Base-by-base conservation (phyloP, 2,329 filamentous ascomycete genomes). In the Aspergillus sp. region DNA sequence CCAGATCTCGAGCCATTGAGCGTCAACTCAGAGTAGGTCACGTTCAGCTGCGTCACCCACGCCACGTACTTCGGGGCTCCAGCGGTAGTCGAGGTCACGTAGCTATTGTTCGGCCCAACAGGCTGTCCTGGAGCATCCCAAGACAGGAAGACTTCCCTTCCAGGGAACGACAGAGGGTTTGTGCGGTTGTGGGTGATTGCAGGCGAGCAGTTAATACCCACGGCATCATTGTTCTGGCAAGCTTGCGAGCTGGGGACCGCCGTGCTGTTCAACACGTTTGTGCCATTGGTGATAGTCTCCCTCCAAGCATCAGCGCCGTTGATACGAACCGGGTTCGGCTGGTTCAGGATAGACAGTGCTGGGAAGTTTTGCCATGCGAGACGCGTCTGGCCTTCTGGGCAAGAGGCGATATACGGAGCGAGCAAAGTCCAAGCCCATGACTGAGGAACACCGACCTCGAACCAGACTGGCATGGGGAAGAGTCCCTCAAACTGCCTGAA, bases 341-440 rank as follows among this genome's bases (percentile, higher is more conserved):
- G 88, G 78, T 94, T 93, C 30, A 89, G 79, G 53, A 95, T 81
- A 67, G 84, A 81, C 15, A 95, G 78, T 0, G 85, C 82, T 0
- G 91, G 91, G 79, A 91, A 93, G 79, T 96, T 96, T 73, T 94
- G 89, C 91, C 91, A 96, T 23, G 87, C 84, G 30, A 96, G 80
- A 6, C 90, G 86, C 1, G 90, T 94, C 66, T 89, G 87, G 72
- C 89, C 86, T 47, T 77, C 78, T 0, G 91, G 91, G 74, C 91
- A 96, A 5, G 83, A 88, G 38, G 85, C 87, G 74, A 96, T 93
- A 76, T 92, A 92, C 0, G 91, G 91, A 0, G 91, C 91, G 4
- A 95, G 81, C 21, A 91, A 82, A 0, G 91, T 90, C 91, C 91
- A 96, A 0, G 88, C 86, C 91, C 91, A 96, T 0, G 88, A 91